Conservation (phyloP, 306 rosid genomes). For the Medicago lupulina region DNA sequence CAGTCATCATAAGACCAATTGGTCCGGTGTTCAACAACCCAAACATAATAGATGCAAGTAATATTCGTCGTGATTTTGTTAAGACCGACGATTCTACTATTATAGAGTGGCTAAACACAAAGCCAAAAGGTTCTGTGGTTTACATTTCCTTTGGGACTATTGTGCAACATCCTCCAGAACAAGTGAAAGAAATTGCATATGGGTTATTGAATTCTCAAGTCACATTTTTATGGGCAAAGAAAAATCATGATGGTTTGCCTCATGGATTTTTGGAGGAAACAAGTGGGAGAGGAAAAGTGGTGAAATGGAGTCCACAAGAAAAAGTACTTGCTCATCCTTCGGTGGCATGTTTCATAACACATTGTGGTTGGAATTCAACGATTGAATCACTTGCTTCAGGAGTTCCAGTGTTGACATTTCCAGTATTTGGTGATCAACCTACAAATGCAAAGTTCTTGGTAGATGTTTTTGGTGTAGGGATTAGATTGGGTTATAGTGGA, state of each 20-base stretch:
- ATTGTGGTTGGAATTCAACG: no score
- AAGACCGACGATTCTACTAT: conserved; percentile 55
- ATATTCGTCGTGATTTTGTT: conserved; percentile 55
- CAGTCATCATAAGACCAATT: conserved; percentile 42
- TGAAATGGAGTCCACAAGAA: conserved; percentile 74
- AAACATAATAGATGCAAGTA: not conserved
- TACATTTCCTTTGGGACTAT: conserved; percentile 73
- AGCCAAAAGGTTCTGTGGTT: conserved; percentile 51
- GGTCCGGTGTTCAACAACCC: conserved; percentile 74
- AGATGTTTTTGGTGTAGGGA: conserved; percentile 62
- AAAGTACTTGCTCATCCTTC: conserved; percentile 65
- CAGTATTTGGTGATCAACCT: conserved; percentile 80
- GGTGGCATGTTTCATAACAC: conserved; percentile 53
- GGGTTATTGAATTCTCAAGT: conserved; percentile 57
- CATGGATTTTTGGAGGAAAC: conserved; percentile 57
- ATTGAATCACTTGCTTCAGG: conserved; percentile 56
- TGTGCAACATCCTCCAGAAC: conserved; percentile 57
- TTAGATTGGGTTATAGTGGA: conserved; percentile 41
- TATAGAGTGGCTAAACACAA: conserved; percentile 65
- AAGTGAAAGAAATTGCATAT: conserved; percentile 65
- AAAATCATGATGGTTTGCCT: conserved; percentile 51
- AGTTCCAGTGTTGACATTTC: conserved; percentile 66
- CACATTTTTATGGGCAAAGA: conserved; percentile 67
- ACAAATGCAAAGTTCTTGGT: conserved; percentile 71
- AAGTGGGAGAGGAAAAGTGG: conserved; percentile 56